Conservation (phyloP, 345 rosid species). For the Salix arbutifolia region DNA sequence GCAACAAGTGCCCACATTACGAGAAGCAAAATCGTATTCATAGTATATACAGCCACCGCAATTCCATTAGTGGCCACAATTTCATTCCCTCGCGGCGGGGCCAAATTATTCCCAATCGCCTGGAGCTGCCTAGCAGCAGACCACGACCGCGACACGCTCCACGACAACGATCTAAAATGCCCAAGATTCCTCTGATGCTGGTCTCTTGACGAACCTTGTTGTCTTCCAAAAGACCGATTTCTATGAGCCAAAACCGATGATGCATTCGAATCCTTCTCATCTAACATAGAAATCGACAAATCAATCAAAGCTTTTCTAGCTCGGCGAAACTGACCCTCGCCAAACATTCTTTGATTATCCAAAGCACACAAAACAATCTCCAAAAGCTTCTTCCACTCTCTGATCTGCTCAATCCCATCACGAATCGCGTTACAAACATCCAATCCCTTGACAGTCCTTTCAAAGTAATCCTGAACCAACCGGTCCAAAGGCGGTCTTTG, state of each 20-base stretch:
- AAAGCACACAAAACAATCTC: conserved; percentile 48
- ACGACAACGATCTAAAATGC: conserved; percentile 83
- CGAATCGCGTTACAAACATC: conserved; percentile 49
- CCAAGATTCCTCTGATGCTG: conserved; percentile 38
- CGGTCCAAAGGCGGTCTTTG: conserved; percentile 42
- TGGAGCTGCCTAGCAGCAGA: conserved; percentile 89
- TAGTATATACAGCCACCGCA: conserved; percentile 59
- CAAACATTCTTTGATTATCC: conserved; percentile 41
- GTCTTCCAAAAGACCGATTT: conserved; percentile 81
- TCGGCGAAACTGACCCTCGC: conserved; percentile 87
- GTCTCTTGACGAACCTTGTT: conserved; percentile 31
- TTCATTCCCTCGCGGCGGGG: conserved; percentile 54
- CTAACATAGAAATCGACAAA: conserved; percentile 79
- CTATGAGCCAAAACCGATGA: conserved; percentile 45
- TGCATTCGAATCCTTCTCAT: conserved; percentile 58
- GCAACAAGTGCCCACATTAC: conserved; percentile 96
- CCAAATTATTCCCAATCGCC: conserved; percentile 61
- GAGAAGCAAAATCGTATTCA: conserved; percentile 63
- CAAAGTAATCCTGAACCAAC: conserved; percentile 30
- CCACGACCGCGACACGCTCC: conserved; percentile 98
- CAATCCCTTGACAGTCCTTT: conserved; percentile 41
- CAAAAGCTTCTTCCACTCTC: conserved; percentile 41
- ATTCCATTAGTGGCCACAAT: conserved; percentile 56
- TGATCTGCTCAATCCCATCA: conserved; percentile 45
- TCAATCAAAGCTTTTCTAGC: conserved; percentile 83